A percentile compares a stretch with the other conserved stretches of the same genome.
These are phyloP conservation scores for Aquilaria malaccensis DNA, from an alignment of 345 rosid genomes.

Conservation along the genomic window DNA sequence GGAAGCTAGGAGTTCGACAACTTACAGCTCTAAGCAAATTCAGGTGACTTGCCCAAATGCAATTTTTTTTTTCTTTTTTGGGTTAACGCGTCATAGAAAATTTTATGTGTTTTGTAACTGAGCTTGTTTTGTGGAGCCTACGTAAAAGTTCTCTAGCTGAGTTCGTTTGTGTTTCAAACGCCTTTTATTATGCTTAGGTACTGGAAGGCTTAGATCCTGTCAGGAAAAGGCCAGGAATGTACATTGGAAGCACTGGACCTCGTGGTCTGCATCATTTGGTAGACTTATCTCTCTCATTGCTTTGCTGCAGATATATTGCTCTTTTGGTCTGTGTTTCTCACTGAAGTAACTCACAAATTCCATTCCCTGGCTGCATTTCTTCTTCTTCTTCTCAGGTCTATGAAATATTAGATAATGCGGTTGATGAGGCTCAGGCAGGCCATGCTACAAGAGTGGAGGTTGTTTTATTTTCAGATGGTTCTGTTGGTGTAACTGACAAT, in stretches of 20 bases:
- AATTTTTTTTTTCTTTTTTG: not conserved
- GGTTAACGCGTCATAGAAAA: not conserved
- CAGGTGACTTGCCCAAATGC: constrained; percentile 35
- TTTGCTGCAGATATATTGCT: constrained; percentile 1
- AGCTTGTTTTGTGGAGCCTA: no score
- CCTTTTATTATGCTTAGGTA: constrained; percentile 41
- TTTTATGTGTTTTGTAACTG: no score
- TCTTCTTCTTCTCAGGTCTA: constrained; percentile 50
- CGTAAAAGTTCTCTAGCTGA: not conserved
- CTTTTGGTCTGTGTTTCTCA: constrained; percentile 1
- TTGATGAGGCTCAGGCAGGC: constrained; percentile 99
- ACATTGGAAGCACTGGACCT: constrained; percentile 94
- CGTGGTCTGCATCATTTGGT: constrained; percentile 99
- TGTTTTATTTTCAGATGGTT: constrained; percentile 60
- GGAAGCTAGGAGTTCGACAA: constrained; percentile 44
- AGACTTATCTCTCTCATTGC: constrained; percentile 7
- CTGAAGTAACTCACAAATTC: not conserved
- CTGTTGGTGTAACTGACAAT: constrained; percentile 81
- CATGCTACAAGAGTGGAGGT: constrained; percentile 73
- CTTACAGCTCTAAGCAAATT: constrained; percentile 85
- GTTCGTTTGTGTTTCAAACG: constrained; percentile 3
- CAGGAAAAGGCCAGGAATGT: constrained; percentile 98
- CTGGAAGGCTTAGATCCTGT: constrained; percentile 97
- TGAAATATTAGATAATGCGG: constrained; percentile 94
- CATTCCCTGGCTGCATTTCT: constrained; percentile 8